Percentiles rank a stretch among this genome's conserved stretches.
Conservation (phyloP, 129 eudicot species). For the Daucus carota region DNA sequence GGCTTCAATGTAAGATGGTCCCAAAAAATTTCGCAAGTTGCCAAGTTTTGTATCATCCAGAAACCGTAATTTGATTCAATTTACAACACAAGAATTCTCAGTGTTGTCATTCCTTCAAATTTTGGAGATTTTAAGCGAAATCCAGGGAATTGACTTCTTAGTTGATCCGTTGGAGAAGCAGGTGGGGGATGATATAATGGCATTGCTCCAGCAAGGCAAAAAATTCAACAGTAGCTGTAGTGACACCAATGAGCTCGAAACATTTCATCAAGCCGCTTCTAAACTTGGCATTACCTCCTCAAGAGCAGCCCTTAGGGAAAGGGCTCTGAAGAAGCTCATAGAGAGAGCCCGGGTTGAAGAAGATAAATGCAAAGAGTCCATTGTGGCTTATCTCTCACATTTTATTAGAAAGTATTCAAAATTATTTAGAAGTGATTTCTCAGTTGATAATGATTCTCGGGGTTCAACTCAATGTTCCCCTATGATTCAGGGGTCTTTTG, state of each 20-base stretch:
- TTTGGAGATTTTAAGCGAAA: too few species aligned
- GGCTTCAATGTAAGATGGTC: background rate
- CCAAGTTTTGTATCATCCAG: background rate
- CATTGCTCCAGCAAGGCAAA: conserved; percentile 86
- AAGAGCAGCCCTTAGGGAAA: conserved; percentile 80
- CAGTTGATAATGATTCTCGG: too few species aligned
- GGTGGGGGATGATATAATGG: conserved; percentile 81
- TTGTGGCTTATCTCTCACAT: conserved; percentile 85
- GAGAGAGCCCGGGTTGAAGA: conserved; percentile 85
- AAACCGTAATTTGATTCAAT: too few species aligned
- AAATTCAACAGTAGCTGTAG: conserved; percentile 48
- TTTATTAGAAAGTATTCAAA: too few species aligned
- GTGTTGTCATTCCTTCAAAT: too few species aligned
- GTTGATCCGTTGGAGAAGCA: conserved; percentile 79
- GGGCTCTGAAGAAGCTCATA: conserved; percentile 77
- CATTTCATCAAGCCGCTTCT: conserved; percentile 81
- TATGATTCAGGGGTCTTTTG: too few species aligned
- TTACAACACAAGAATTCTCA: too few species aligned
- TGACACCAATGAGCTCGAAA: conserved; percentile 71
- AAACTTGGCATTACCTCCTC: conserved; percentile 83
- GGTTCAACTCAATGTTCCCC: too few species aligned
- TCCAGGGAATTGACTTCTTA: conserved; percentile 68
- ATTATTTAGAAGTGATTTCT: too few species aligned
- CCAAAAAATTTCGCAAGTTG: background rate
- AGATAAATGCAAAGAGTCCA: conserved; percentile 89